Conservation (phyloP, 2,329 filamentous ascomycete genomes). For the Phialocephala sp. region DNA sequence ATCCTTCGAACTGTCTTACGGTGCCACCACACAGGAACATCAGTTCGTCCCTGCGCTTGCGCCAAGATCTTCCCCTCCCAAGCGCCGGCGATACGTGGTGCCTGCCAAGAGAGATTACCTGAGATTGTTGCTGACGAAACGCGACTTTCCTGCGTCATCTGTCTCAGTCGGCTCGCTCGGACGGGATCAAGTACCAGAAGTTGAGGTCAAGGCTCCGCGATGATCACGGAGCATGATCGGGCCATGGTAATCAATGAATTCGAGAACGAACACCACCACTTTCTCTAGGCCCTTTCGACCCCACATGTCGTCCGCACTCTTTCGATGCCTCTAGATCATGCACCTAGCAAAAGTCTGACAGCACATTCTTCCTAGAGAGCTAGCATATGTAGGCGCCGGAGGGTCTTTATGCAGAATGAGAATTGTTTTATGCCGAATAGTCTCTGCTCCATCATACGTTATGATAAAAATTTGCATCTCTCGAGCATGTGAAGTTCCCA, state of each 20-base stretch:
- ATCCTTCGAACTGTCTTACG: slow-evolving; percentile 11
- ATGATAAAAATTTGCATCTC: background rate
- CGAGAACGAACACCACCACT: background rate
- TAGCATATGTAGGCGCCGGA: background rate
- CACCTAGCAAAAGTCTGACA: background rate
- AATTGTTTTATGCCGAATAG: background rate
- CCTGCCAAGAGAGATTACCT: background rate
- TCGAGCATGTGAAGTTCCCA: background rate
- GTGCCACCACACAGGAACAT: slow-evolving; percentile 3
- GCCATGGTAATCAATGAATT: background rate
- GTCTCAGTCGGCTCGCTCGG: background rate
- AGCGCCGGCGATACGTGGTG: background rate
- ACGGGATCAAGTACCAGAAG: background rate
- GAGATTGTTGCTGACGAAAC: background rate
- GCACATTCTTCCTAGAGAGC: background rate
- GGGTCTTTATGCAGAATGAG: background rate
- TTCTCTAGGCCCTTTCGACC: background rate
- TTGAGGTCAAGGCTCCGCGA: background rate
- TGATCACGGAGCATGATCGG: background rate
- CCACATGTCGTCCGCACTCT: background rate
- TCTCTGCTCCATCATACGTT: background rate
- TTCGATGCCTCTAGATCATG: background rate
- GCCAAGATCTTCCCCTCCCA: slow-evolving; percentile 5
- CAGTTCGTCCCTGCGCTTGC: slow-evolving; percentile 1
- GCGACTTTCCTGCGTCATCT: background rate